Percentiles rank a stretch among this genome's conserved stretches.
Conservation (phyloP, 352 stramenopile species). For the Phytophthora pini region DNA sequence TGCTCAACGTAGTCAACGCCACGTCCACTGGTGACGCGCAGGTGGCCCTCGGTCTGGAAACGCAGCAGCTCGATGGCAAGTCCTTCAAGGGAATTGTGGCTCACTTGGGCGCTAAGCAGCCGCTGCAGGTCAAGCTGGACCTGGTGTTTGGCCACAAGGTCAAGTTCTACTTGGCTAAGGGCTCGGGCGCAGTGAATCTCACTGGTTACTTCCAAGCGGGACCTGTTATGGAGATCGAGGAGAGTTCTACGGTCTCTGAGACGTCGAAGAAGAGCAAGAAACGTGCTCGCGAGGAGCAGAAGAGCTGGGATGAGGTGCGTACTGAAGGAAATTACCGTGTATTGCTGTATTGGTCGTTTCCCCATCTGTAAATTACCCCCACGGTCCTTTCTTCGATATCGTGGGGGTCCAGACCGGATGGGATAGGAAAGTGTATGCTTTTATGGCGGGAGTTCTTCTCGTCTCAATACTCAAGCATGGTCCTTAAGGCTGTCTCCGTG, state of each 20-base stretch:
- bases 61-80: conserved; percentile 66
- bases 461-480: conserved; percentile 78
- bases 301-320: conserved; percentile 71
- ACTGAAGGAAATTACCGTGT: conserved; percentile 8
- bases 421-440: conserved; percentile 84
- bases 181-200: conserved; percentile 68
- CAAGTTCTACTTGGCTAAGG: conserved; percentile 81
- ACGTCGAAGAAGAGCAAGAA: conserved; percentile 70
- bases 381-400: conserved; percentile 52
- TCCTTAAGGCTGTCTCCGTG: conserved; percentile 93
- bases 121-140: conserved; percentile 80
- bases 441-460: conserved; percentile 82
- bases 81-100: conserved; percentile 72
- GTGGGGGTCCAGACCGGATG: conserved; percentile 84
- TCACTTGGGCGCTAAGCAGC: conserved; percentile 57
- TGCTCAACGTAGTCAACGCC: conserved; percentile 72
- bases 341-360: conserved; percentile 26
- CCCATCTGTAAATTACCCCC: conserved; percentile 80
- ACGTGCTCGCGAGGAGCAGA: conserved; percentile 56
- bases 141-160: conserved; percentile 78
- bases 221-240: conserved; percentile 48
- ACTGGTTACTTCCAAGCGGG: conserved; percentile 86
- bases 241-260: conserved; percentile 6
- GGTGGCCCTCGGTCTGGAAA: conserved; percentile 66
- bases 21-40: conserved; percentile 37